phyloP scores from a whole-genome alignment of 805 yeast genomes.

The Cyberlindnera mycetangii region DNA sequence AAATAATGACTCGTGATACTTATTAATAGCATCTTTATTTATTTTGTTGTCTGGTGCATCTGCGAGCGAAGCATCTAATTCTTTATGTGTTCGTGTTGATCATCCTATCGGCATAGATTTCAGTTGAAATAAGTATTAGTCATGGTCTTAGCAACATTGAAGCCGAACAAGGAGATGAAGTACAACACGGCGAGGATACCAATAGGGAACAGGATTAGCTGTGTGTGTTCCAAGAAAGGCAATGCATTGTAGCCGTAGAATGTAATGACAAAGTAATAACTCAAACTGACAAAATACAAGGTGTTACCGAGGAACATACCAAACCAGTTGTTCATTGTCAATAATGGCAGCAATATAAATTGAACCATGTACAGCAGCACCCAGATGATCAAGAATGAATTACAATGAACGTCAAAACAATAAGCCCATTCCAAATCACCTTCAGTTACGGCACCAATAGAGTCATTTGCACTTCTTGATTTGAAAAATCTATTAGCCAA shows the following conservation, averaged over 20 bases:
- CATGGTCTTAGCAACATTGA: constrained; percentile 72
- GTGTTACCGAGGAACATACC: constrained; percentile 76
- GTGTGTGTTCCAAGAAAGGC: constrained; percentile 64
- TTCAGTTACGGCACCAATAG: constrained; percentile 32
- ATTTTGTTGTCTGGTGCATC: no score
- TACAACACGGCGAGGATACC: constrained; percentile 57
- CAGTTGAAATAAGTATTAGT: constrained; percentile 30
- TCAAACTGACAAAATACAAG: constrained; percentile 67
- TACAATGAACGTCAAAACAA: constrained; percentile 92
- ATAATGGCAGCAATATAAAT: constrained; percentile 68
- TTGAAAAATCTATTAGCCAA: constrained; percentile 64
- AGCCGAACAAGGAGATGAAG: constrained; percentile 60
- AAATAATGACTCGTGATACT: neutral
- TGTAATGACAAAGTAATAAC: constrained; percentile 75
- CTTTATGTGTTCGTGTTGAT: no score
- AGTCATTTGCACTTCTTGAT: constrained; percentile 29
- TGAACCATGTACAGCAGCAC: constrained; percentile 69
- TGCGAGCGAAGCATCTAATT: no score
- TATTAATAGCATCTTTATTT: no score
- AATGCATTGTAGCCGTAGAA: constrained; percentile 85
- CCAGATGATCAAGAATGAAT: constrained; percentile 83
- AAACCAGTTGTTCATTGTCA: constrained; percentile 61
- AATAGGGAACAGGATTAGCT: constrained; percentile 60
- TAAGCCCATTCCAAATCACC: constrained; percentile 82
- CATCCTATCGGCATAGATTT: neutral